Conservation (phyloP, 495 filamentous ascomycete genomes). For the Aspergillus saccharolyticus region DNA sequence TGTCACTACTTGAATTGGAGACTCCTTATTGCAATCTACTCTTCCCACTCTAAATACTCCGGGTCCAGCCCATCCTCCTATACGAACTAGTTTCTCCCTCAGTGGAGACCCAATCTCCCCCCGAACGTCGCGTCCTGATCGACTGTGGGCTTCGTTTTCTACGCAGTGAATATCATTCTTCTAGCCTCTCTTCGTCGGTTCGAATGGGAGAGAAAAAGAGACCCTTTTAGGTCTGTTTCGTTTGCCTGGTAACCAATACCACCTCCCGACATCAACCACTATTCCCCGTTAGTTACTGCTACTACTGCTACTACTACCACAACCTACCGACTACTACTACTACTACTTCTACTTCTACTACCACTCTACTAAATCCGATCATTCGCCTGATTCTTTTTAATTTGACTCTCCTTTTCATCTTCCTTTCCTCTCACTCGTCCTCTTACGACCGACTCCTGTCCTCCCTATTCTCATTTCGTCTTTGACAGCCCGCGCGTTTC, state of each 20-base stretch:
- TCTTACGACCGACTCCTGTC: conserved; percentile 4
- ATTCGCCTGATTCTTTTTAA: neutral
- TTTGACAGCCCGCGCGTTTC: conserved; percentile 2
- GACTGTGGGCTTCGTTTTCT: conserved; percentile 4
- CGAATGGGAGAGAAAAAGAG: neutral
- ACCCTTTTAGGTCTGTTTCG: conserved; percentile 15
- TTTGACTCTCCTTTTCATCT: conserved; percentile 4
- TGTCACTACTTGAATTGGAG: neutral
- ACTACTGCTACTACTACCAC: neutral
- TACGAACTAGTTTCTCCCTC: neutral
- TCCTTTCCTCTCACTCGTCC: conserved; percentile 1
- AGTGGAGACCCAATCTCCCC: conserved; percentile 10
- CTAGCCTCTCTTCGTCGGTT: too few species aligned
- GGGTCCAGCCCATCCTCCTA: neutral
- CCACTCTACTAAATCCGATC: conserved; percentile 5
- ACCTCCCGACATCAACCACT: neutral
- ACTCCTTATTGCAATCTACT: neutral
- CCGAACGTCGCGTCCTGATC: conserved; percentile 10
- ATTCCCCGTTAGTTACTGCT: neutral
- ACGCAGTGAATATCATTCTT: conserved; percentile 1
- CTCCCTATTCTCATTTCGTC: conserved; percentile 4
- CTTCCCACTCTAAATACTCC: neutral
- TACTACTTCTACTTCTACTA: neutral
- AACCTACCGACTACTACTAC: neutral
- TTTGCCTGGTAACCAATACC: conserved; percentile 23